phyloP scores from a whole-genome alignment of 23 red algal species.

The Pyropia yezoensis region DNA sequence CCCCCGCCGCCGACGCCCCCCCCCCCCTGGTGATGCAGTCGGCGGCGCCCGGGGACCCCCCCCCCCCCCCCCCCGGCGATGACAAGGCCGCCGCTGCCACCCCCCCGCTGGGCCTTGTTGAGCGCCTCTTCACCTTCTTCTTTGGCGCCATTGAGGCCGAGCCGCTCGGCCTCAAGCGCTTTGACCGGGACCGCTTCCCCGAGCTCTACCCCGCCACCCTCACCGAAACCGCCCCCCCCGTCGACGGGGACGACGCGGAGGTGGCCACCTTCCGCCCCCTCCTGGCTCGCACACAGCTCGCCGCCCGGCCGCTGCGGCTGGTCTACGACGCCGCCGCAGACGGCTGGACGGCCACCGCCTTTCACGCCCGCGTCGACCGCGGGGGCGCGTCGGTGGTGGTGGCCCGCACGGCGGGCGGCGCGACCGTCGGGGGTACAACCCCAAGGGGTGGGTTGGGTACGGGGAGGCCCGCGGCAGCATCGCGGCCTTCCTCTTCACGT shows the following conservation, averaged over 20 bases:
- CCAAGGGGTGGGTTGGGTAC: constrained; percentile 78
- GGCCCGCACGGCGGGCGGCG: constrained; percentile 14
- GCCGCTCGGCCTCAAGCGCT: constrained; percentile 65
- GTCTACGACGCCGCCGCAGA: constrained; percentile 57
- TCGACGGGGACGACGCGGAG: constrained; percentile 25
- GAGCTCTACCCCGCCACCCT: constrained; percentile 65
- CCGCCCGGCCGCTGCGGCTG: constrained; percentile 24
- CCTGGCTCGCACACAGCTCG: constrained; percentile 54
- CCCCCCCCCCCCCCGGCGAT: too few relatives aligned
- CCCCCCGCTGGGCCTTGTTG: constrained; percentile 32
- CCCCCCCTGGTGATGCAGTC: too few relatives aligned
- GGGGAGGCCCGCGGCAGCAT: constrained; percentile 59
- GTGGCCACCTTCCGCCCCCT: constrained; percentile 48
- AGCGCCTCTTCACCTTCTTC: constrained; percentile 35
- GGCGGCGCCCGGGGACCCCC: too few relatives aligned
- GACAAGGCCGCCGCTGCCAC: neutral
- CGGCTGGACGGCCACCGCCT: constrained; percentile 52
- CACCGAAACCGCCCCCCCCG: constrained; percentile 45
- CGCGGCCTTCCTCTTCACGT: constrained; percentile 68
- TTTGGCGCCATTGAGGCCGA: constrained; percentile 48
- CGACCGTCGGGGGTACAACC: constrained; percentile 60
- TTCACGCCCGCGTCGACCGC: constrained; percentile 36
- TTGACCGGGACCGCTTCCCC: constrained; percentile 70
- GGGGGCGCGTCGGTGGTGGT: constrained; percentile 44
- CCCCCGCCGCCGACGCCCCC: too few relatives aligned